A percentile compares a stretch with the other conserved stretches of the same genome.
phyloP scores from a whole-genome alignment of 495 filamentous ascomycete species.

The Tuber indicum region DNA sequence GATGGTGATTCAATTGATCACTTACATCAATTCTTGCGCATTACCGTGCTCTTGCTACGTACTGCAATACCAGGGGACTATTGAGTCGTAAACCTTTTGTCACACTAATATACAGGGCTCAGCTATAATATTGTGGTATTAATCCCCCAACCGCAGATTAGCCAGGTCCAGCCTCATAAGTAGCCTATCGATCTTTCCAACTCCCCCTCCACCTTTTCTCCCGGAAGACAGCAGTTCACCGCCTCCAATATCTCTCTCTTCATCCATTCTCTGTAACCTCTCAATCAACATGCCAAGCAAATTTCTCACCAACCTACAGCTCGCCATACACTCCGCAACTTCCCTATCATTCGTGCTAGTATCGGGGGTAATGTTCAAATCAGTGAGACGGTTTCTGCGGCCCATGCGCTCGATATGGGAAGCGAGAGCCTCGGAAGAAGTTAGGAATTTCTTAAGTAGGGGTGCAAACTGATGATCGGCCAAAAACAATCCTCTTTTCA shows the following conservation, averaged over 20 bases:
- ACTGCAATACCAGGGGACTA: background rate
- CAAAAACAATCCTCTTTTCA: conserved; percentile 64
- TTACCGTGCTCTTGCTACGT: conserved; percentile 48
- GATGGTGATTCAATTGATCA: background rate
- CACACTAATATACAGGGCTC: background rate
- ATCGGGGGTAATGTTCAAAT: conserved; percentile 38
- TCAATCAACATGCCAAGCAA: conserved; percentile 26
- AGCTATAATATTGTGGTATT: background rate
- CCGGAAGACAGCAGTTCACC: conserved; percentile 31
- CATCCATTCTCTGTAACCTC: conserved; percentile 45
- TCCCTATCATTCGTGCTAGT: conserved; percentile 35
- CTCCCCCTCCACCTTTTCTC: conserved; percentile 49
- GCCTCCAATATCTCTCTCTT: conserved; percentile 45
- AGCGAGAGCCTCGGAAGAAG: conserved; percentile 67
- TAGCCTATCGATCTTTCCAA: conserved; percentile 68
- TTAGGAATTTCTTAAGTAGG: conserved; percentile 62
- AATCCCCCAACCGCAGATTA: conserved; percentile 43
- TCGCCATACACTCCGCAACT: conserved; percentile 11
- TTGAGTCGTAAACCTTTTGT: background rate
- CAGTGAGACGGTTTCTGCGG: conserved; percentile 56
- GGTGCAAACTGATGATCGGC: conserved; percentile 62
- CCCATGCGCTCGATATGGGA: conserved; percentile 61
- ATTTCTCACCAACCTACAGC: conserved; percentile 28
- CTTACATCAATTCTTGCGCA: background rate
- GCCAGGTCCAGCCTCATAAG: conserved; percentile 78